phyloP scores from a whole-genome alignment of 164 flowering plant species.

The Annona squamosa region DNA sequence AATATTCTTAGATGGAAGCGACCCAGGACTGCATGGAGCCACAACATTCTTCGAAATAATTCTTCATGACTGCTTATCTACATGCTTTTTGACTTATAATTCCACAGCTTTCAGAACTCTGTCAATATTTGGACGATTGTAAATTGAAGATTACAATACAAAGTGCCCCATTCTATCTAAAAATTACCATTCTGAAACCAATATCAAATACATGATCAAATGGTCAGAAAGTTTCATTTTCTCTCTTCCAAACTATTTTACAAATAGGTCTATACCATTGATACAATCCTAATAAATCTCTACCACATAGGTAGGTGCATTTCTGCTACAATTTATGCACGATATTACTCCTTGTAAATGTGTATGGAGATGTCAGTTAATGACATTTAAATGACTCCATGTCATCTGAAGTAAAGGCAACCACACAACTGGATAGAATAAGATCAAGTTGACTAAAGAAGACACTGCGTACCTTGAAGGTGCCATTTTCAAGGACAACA shows the following conservation, averaged over 20 bases:
- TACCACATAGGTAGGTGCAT: not conserved
- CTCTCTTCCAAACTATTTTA: not conserved
- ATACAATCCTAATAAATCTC: not conserved
- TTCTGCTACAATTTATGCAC: not conserved
- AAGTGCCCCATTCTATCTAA: no score
- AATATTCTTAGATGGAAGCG: no score
- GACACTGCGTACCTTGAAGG: slow-evolving; percentile 57
- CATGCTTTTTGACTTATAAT: no score
- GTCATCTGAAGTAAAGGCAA: not conserved
- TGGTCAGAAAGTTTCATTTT: not conserved
- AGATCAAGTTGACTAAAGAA: not conserved
- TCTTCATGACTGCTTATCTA: no score
- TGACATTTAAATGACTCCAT: not conserved
- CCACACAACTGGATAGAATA: not conserved
- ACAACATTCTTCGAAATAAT: no score
- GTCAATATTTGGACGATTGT: no score
- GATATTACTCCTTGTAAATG: not conserved
- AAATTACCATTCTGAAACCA: no score
- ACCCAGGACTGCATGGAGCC: no score
- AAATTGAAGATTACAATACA: no score
- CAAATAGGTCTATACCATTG: not conserved
- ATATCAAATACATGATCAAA: no score
- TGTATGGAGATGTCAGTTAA: not conserved
- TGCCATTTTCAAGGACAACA: slow-evolving; percentile 59
- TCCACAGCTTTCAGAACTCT: no score